A percentile compares a stretch with the other conserved stretches of the same genome.
Conservation (phyloP, 176 grass and related monocot species). For the Carex cristatella region DNA sequence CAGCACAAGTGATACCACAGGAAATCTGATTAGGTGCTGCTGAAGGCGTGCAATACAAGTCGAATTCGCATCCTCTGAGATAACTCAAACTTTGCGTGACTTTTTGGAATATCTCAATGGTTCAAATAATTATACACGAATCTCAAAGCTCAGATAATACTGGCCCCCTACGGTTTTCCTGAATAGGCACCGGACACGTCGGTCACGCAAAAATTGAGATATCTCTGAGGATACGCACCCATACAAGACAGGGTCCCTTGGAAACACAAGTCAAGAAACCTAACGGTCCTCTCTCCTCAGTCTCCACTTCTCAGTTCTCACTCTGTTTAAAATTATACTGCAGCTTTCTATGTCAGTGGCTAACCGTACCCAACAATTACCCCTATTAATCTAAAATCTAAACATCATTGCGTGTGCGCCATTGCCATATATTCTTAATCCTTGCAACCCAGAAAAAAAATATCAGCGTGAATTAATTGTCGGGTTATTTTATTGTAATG, state of each 20-base stretch:
- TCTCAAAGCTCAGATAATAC: no score
- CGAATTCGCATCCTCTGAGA: no score
- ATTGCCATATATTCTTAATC: background rate
- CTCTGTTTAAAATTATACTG: background rate
- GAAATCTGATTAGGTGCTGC: background rate
- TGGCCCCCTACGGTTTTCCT: no score
- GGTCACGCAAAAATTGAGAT: no score
- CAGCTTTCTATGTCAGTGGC: background rate
- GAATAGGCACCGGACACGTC: no score
- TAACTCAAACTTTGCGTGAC: no score
- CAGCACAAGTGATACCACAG: background rate
- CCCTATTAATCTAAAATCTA: background rate
- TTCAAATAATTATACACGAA: no score
- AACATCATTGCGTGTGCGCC: background rate
- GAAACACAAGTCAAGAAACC: slow-evolving; percentile 2
- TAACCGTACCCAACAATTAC: background rate
- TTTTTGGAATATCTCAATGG: no score
- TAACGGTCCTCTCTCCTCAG: slow-evolving; percentile 5
- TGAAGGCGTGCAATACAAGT: background rate
- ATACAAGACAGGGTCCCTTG: background rate
- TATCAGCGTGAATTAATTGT: background rate
- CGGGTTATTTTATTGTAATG: background rate
- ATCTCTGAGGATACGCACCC: no score
- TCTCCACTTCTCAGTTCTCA: background rate
- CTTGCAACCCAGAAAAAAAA: background rate